Base-by-base conservation (phyloP, 495 filamentous ascomycete genomes). In the Pyrenopolyporus hunteri region DNA sequence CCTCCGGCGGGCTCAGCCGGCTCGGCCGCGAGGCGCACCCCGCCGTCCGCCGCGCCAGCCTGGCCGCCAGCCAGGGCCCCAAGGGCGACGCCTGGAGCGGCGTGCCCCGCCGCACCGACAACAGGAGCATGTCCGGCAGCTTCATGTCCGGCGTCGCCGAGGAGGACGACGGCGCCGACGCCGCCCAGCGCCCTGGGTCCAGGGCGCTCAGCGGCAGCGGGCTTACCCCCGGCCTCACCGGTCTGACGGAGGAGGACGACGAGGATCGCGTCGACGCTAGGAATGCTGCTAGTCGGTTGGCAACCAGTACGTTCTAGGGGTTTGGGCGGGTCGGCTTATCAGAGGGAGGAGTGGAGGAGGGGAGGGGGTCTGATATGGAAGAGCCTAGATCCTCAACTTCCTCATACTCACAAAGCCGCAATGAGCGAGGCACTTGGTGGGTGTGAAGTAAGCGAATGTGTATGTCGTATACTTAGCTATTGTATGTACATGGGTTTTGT, bases 31-130 rank as follows among this genome's bases (percentile, higher is more conserved):
- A 98, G 72, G 76, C 87, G 22, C 93, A 96, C 69, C 92, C 94
- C 0, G 76, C 87, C 5, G 76, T 78, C 13, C 83, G 94, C 40
- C 85, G 93, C 44, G 69, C 89, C 16, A 97, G 89, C 69, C 70
- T 96, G 36, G 86, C 88, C 2, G 87, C 89, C 4, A 92, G 88
- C 66, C 94, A 98, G 73, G 95, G 95, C 1, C 93, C 94, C 10
- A 92, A 92, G 75, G 94, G 95, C 4, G 94, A 98, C 71, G 89
- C 95, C 6, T 98, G 94, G 94, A 96, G 91, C 67, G 95, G 95
- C 26, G 91, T 97, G 25, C 90, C 92, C 14, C 84, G 94, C 59
- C 82, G 92, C 59, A 80, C 82, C 29, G 91, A 92, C 10, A 42
- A 23, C 67, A 87, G 83, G 29, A 87, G 85, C 65, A 82, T 92